These are phyloP conservation scores for Carex pumila DNA, from an alignment of 176 grass and related monocot genomes.

Conservation along the genomic window DNA sequence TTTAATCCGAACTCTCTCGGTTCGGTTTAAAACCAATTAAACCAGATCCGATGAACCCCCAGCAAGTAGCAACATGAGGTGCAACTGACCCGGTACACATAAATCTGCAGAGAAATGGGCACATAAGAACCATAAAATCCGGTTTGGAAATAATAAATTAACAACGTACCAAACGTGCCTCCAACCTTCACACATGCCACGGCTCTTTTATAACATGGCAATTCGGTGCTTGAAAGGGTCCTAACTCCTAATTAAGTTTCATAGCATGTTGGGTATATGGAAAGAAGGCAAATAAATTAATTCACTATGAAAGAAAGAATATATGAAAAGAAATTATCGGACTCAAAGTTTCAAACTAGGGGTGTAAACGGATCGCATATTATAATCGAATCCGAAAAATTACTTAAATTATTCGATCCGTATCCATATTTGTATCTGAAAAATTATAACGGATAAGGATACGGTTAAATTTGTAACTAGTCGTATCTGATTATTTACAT, in stretches of 20 bases:
- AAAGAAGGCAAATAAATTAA: neutral
- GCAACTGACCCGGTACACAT: neutral
- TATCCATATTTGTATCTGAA: too few species aligned
- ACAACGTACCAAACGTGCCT: neutral
- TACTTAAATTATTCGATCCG: too few species aligned
- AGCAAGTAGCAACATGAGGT: too few species aligned
- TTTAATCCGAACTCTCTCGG: too few species aligned
- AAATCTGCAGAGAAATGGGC: neutral
- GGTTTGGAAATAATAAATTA: neutral
- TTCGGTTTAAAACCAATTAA: too few species aligned
- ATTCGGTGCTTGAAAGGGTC: conserved; percentile 1
- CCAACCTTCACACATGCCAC: neutral
- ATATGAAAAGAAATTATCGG: neutral
- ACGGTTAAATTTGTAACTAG: too few species aligned
- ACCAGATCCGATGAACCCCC: too few species aligned
- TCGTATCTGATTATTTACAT: too few species aligned
- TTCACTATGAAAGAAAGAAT: neutral
- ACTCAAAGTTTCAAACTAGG: neutral
- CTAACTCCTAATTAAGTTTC: neutral
- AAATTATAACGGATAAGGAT: too few species aligned
- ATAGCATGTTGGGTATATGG: neutral
- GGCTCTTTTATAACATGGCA: neutral
- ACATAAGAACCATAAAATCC: neutral
- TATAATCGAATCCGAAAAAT: too few species aligned
- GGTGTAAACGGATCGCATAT: too few species aligned